phyloP scores from a whole-genome alignment of 2,329 filamentous ascomycete species.

The Fusarium sp. region DNA sequence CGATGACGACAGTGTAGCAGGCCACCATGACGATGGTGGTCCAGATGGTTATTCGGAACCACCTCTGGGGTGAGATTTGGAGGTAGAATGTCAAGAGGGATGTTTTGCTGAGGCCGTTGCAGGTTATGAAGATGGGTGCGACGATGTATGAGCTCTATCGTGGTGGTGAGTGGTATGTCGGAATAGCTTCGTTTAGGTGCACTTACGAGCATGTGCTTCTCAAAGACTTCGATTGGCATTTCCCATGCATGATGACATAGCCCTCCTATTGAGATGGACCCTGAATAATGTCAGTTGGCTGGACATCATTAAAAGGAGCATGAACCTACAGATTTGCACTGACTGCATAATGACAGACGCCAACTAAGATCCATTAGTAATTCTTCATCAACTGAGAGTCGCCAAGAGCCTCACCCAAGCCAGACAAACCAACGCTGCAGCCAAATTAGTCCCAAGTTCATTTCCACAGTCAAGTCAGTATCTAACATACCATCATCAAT shows the following conservation, averaged over 20 bases:
- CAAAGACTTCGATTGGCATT: constrained; percentile 38
- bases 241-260: constrained; percentile 46
- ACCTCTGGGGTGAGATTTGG: constrained; percentile 48
- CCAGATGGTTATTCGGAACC: constrained; percentile 46
- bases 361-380: constrained; percentile 3
- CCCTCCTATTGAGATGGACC: constrained; percentile 44
- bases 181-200: not conserved
- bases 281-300: not conserved
- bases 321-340: constrained; percentile 36
- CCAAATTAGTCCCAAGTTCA: not conserved
- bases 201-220: constrained; percentile 37
- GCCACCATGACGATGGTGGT: constrained; percentile 44
- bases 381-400: not conserved
- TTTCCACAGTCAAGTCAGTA: not conserved
- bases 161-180: not conserved
- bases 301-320: not conserved
- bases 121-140: constrained; percentile 48
- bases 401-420: constrained; percentile 24
- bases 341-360: constrained; percentile 43
- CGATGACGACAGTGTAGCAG: constrained; percentile 44
- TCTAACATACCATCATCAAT: constrained; percentile 35
- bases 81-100: constrained; percentile 53
- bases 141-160: constrained; percentile 44
- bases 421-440: constrained; percentile 15
- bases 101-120: constrained; percentile 51